A percentile compares a stretch with the other conserved stretches of the same genome.
Conservation (phyloP, 805 yeast species). For the Yueomyces sinensis region DNA sequence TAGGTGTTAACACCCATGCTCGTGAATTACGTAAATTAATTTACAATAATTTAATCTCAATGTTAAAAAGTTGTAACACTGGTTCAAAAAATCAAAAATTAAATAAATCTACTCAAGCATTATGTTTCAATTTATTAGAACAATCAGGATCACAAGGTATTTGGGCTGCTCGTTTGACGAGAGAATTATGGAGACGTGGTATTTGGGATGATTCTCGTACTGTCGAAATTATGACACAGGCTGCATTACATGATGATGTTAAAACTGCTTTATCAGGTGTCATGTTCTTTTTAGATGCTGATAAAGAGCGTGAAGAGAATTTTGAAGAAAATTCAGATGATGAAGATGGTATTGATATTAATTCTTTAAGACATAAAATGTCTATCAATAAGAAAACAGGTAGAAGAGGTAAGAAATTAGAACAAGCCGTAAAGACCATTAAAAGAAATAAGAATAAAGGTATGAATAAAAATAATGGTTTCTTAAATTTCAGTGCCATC, state of each 20-base stretch:
- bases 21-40: slow-evolving; percentile 74
- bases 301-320: slow-evolving; percentile 61
- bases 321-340: slow-evolving; percentile 54
- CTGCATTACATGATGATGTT: slow-evolving; percentile 73
- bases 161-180: slow-evolving; percentile 91
- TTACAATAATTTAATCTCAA: slow-evolving; percentile 62
- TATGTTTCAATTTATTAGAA: slow-evolving; percentile 76
- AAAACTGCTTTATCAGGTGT: slow-evolving; percentile 88
- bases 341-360: slow-evolving; percentile 66
- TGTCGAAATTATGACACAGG: slow-evolving; percentile 95
- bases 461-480: slow-evolving; percentile 35
- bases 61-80: slow-evolving; percentile 71
- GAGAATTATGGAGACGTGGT: slow-evolving; percentile 96
- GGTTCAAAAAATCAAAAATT: slow-evolving; percentile 85
- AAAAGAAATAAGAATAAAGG: slow-evolving; percentile 47
- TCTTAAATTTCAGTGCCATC: slow-evolving; percentile 85
- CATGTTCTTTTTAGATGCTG: slow-evolving; percentile 86
- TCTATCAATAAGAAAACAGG: slow-evolving; percentile 70
- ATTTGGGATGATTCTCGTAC: slow-evolving; percentile 97
- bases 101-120: slow-evolving; percentile 82
- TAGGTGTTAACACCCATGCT: slow-evolving; percentile 46
- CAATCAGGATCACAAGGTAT: slow-evolving; percentile 71
- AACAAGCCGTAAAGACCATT: slow-evolving; percentile 52
- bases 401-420: slow-evolving; percentile 71
- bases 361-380: slow-evolving; percentile 65